A percentile compares a stretch with the other conserved stretches of the same genome.
phyloP scores from a whole-genome alignment of 1,284 basidiomycete genomes.

The Leccinum huronense region DNA sequence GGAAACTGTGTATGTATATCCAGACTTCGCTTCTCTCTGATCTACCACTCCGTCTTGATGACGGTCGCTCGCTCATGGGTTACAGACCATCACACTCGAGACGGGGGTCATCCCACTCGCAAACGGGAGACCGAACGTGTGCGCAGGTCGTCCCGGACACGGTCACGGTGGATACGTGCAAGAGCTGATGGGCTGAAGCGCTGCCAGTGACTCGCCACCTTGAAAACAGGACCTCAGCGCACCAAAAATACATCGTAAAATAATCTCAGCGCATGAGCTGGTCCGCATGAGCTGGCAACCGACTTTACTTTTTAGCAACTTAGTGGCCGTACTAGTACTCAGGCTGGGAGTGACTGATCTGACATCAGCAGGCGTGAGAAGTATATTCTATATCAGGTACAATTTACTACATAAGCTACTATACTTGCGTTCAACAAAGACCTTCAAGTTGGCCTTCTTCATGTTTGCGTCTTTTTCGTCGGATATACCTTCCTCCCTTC shows the following conservation, averaged over 20 bases:
- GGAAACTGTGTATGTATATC: conserved; percentile 65
- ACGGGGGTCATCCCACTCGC: conserved; percentile 73
- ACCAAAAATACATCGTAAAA: too few species aligned
- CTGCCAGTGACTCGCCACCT: too few species aligned
- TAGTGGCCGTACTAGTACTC: too few species aligned
- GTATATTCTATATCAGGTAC: conserved; percentile 6
- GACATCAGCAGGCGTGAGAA: conserved; percentile 16
- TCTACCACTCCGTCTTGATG: conserved; percentile 54
- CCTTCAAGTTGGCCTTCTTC: conserved; percentile 1
- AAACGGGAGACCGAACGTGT: conserved; percentile 76
- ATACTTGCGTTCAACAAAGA: background rate
- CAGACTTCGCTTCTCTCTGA: conserved; percentile 56
- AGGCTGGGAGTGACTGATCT: conserved; percentile 5
- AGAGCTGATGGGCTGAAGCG: conserved; percentile 23
- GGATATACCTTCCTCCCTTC: conserved; percentile 55
- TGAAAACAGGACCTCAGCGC: too few species aligned
- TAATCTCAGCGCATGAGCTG: too few species aligned
- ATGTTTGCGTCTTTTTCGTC: conserved; percentile 67
- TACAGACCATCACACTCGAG: conserved; percentile 70
- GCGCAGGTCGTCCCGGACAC: conserved; percentile 56
- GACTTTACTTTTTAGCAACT: too few species aligned
- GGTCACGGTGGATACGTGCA: conserved; percentile 46
- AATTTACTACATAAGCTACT: conserved; percentile 21
- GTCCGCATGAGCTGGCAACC: too few species aligned
- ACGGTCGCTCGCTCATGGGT: conserved; percentile 64